Evolutionary conservation across 768 basidiomycete species (phyloP).

Genomic region (Trichaptum fuscoviolaceum): DNA sequence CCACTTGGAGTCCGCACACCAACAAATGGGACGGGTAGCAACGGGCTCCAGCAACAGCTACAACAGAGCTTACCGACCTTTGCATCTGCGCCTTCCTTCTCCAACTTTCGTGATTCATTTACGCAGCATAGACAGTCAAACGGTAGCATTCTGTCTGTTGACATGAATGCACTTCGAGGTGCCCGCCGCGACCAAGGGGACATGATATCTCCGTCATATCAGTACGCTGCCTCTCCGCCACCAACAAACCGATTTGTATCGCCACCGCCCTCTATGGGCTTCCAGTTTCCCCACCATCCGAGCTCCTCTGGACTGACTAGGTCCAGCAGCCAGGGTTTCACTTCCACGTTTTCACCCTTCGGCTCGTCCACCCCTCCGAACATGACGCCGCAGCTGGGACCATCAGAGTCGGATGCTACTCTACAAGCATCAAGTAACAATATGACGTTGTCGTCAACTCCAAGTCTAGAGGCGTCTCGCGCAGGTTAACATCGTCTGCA

Average conservation of each 20-base stretch:
- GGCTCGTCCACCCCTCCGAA: constrained; percentile 26
- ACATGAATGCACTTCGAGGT: constrained; percentile 2
- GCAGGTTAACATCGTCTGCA: constrained; percentile 30
- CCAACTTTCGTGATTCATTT: neutral
- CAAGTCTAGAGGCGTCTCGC: constrained; percentile 39
- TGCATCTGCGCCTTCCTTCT: neutral
- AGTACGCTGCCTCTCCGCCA: constrained; percentile 28
- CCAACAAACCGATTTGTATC: constrained; percentile 33
- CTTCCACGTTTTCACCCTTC: constrained; percentile 30
- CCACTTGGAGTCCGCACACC: constrained; percentile 89
- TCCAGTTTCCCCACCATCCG: constrained; percentile 15
- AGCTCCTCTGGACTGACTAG: constrained; percentile 21
- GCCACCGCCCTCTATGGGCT: constrained; percentile 23
- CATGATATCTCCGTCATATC: constrained; percentile 17
- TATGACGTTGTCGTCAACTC: constrained; percentile 1
- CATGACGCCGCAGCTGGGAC: constrained; percentile 16
- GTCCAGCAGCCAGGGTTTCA: constrained; percentile 20
- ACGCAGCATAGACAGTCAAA: neutral
- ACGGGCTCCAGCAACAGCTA: constrained; percentile 2
- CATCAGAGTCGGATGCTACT: constrained; percentile 22
- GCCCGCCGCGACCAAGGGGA: neutral
- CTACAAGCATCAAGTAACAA: constrained; percentile 20
- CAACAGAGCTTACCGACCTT: neutral
- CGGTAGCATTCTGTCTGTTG: constrained; percentile 1
- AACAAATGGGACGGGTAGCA: constrained; percentile 36